Base-by-base conservation (phyloP, 2,329 filamentous ascomycete genomes). In the Akanthomyces dipterigenus region DNA sequence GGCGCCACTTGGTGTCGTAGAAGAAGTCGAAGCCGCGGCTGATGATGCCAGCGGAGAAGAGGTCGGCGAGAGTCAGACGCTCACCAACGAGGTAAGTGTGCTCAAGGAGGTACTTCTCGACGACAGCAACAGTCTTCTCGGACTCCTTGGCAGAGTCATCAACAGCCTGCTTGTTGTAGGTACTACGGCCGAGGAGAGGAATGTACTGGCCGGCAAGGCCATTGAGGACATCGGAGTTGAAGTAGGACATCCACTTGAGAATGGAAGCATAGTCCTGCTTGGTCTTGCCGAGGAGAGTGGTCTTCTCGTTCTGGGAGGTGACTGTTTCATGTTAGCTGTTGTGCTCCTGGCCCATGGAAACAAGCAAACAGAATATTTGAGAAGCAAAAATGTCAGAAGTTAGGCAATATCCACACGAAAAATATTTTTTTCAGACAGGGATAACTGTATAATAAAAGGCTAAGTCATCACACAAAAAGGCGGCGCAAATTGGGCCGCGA, bases 191-290 rank as follows among this genome's bases (percentile, higher is more conserved):
- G 69, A 91, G 76, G 69, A 98, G 87, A 69, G 95, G 95, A 69
- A 84, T 84, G 87, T 90, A 95, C 91, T 91, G 97, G 75, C 77
- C 82, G 78, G 82, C 88, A 68, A 98, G 79, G 67, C 79, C 76
- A 66, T 85, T 76, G 68, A 96, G 83, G 72, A 97, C 76, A 83
- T 99, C 93, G 64, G 80, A 76, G 87, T 98, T 99, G 86, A 89
- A 90, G 81, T 88, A 98, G 68, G 93, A 98, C 88, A 97, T 88
- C 95, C 95, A 99, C 80, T 90, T 91, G 76, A 99, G 84, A 78
- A 99, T 99, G 70, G 93, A 93, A 71, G 95, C 95, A 79, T 98
- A 93, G 77, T 99, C 95, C 84, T 99, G 93, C 89, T 99, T 99
- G 82, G 93, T 99, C 89, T 98, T 98, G 75, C 95, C 95, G 71